These are phyloP conservation scores for Fraxinus dipetala DNA, from an alignment of 305 asterid species.

Conservation along the genomic window DNA sequence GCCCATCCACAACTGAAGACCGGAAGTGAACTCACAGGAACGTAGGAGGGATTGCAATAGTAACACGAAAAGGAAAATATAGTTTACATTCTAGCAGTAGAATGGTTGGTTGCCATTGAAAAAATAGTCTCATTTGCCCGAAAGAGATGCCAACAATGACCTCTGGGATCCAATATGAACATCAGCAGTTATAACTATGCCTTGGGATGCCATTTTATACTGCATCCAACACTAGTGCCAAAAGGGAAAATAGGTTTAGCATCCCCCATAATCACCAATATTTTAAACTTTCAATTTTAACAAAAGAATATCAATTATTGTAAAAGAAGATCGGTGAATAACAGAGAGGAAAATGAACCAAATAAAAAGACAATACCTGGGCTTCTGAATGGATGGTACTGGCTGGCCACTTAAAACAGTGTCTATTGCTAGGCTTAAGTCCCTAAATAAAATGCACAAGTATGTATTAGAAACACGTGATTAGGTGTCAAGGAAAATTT, in stretches of 20 bases:
- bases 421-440: constrained; percentile 82
- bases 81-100: constrained; percentile 4
- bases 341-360: background rate
- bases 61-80: background rate
- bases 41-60: background rate
- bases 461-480: constrained; percentile 2
- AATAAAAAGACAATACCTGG: constrained; percentile 46
- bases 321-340: background rate
- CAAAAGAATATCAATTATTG: background rate
- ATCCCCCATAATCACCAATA: background rate
- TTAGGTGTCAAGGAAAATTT: background rate
- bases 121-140: constrained; percentile 11
- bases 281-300: constrained; percentile 5
- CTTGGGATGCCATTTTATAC: constrained; percentile 86
- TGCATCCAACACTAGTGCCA: constrained; percentile 74
- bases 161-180: constrained; percentile 20
- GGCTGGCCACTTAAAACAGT: constrained; percentile 76
- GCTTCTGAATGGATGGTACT: constrained; percentile 62
- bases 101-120: constrained; percentile 13
- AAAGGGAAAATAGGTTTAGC: constrained; percentile 13
- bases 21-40: constrained; percentile 13
- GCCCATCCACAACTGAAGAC: constrained; percentile 3
- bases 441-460: constrained; percentile 42
- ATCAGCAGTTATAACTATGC: constrained; percentile 30
- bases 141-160: constrained; percentile 18